Evolutionary conservation across 768 basidiomycete species (phyloP), one percentile per base, ranked within the genome.

Genomic region (Boletellus ananas): DNA sequence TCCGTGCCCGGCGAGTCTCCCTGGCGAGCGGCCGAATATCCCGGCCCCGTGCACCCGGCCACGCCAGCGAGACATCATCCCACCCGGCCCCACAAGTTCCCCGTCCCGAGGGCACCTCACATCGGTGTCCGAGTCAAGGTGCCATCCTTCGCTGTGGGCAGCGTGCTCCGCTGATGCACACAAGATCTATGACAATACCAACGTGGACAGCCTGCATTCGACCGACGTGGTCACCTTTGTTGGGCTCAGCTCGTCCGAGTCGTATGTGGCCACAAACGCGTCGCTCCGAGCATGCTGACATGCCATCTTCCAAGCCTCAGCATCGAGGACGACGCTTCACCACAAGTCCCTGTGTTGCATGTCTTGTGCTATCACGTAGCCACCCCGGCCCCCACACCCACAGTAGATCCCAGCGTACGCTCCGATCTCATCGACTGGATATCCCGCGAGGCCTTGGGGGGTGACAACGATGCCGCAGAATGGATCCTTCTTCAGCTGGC

Each of bases 71-170:
- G 58, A 13, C 63, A 67, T 34, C 54, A 39, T 10, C 61, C 56
- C 61, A 63, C 52, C 21, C 69, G 64, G 45, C 63, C 79, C 6
- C 80, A 88, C 66, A 91, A 90, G 58, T 88, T 75, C 58, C 88
- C 89, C 10, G 50, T 80, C 10, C 73, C 79, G 8, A 66, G 66
- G 17, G 62, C 63, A 16, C 54, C 75, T 9, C 86, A 90, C 59
- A 60, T 87, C n/a, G 89, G 86, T 13, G 76, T 80, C 5, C 84
- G 87, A 66, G 71, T 87, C 58, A 90, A 90, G 76, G 86, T 86
- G 47, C 46, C 25, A 12, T 46, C 34, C 40, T 45, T 18, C 20
- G 14, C 13, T 17, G 9, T 21, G 1, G 4, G 10, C 21, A 9
- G 23, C 11, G 3, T 17, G 9, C 47, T 49, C 35, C 27, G 12